Evolutionary conservation across 2,329 filamentous ascomycete species (phyloP), one percentile per base, ranked within the genome.

Genomic region (Tolypocladium inflatum): DNA sequence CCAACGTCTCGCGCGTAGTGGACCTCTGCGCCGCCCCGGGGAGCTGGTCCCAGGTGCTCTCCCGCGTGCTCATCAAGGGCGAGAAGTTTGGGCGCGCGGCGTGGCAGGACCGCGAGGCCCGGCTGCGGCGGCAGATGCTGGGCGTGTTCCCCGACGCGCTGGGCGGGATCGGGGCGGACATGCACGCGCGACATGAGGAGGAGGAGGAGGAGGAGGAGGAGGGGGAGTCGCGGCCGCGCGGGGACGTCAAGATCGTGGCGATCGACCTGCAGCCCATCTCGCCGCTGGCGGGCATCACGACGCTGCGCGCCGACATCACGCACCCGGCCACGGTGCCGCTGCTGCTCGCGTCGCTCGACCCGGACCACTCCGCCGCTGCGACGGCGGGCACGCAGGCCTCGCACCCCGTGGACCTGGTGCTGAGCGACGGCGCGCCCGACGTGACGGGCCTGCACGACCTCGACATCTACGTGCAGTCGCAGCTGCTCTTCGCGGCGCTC

Each of bases 191-290:
- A 48, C 50, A 53, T 13, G 55, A 45, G 51, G 59, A 53, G 7
- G 61, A 63, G 11, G 59, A 62, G 23, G 53, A 45, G 17, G 51
- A 57, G 39, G 56, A 57, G 54, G 61, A 63, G 57, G 59, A 67
- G 51, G 73, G n/a, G n/a, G n/a, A n/a, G 42, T 61, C 68, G 3
- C 71, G 70, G 43, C 74, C 85, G 1, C 76, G 86, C 54, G 77
- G 86, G 57, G 86, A 91, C 66, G 90, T 97, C 69, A 93, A 94
- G 72, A 97, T 99, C 62, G 93, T 99, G 1, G 86, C 94, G 0
- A 95, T 99, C 59, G 94, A 99, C 68, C 78, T 99, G 41, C 94
- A 99, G 71, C 94, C 94, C 43, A 99, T 99, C 82, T 91, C 89
- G 61, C 91, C 93, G 7, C 80, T 99, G 5, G 89, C 94, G 33